Conservation (phyloP, 2,329 filamentous ascomycete genomes). For the Zarea fungicola region DNA sequence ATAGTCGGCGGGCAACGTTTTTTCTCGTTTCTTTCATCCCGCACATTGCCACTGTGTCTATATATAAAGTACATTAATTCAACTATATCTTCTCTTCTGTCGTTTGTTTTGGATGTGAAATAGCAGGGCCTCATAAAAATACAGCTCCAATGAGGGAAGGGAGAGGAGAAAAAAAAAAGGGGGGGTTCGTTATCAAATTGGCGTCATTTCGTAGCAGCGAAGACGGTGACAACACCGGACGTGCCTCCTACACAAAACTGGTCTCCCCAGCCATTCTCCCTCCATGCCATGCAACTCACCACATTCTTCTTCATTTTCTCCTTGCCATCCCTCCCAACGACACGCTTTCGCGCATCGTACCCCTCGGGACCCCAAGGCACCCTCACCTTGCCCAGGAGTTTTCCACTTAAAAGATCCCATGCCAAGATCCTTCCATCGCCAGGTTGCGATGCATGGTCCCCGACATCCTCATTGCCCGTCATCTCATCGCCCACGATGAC, state of each 20-base stretch:
- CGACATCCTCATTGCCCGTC: slow-evolving; percentile 22
- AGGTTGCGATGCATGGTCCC: slow-evolving; percentile 16
- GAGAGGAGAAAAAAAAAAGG: too few species aligned
- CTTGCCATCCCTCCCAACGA: slow-evolving; percentile 55
- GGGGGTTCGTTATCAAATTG: too few species aligned
- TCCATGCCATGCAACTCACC: slow-evolving; percentile 59
- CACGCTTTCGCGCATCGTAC: slow-evolving; percentile 43
- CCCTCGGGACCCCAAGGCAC: slow-evolving; percentile 53
- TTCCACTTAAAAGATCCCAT: slow-evolving; percentile 80
- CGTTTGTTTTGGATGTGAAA: neutral
- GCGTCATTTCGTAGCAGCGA: too few species aligned
- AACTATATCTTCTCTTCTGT: slow-evolving; percentile 8
- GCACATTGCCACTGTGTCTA: too few species aligned
- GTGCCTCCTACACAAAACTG: slow-evolving; percentile 63
- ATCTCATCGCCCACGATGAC: slow-evolving; percentile 79
- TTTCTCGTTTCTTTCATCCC: too few species aligned
- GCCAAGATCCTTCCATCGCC: slow-evolving; percentile 62
- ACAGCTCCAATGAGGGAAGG: slow-evolving; percentile 1
- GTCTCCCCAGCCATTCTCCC: slow-evolving; percentile 55
- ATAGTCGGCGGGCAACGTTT: neutral
- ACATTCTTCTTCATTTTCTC: slow-evolving; percentile 56
- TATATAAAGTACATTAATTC: slow-evolving; percentile 20
- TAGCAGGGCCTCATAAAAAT: neutral
- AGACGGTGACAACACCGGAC: slow-evolving; percentile 60
- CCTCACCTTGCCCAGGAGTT: slow-evolving; percentile 56